phyloP scores from a whole-genome alignment of 495 filamentous ascomycete genomes.

The Xylaria intraflava region DNA sequence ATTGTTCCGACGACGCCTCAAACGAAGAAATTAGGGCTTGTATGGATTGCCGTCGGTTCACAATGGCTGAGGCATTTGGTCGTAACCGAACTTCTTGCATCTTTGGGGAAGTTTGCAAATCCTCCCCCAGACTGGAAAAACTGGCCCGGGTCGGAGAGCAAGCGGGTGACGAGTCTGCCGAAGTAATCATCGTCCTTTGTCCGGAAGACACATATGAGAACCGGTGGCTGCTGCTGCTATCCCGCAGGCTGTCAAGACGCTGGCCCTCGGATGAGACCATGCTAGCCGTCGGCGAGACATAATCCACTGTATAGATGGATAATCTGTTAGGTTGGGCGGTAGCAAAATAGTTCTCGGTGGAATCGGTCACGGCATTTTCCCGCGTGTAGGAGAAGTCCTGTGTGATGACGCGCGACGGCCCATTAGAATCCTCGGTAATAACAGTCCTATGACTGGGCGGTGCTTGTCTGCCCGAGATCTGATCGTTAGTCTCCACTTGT shows the following conservation, averaged over 20 bases:
- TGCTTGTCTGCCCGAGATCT: constrained; percentile 34
- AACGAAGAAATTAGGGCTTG: constrained; percentile 40
- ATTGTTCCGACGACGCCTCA: constrained; percentile 28
- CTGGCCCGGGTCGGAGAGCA: constrained; percentile 44
- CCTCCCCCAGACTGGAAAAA: constrained; percentile 35
- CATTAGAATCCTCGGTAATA: constrained; percentile 45
- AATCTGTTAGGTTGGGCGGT: constrained; percentile 10
- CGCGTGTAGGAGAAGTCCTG: constrained; percentile 29
- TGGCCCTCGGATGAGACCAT: constrained; percentile 43
- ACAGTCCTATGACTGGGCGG: constrained; percentile 46
- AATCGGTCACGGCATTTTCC: constrained; percentile 17
- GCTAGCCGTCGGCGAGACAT: constrained; percentile 43
- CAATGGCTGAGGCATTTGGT: constrained; percentile 48
- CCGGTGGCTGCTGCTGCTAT: constrained; percentile 45
- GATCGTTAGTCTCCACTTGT: constrained; percentile 32
- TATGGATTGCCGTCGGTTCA: constrained; percentile 46
- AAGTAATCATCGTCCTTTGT: constrained; percentile 50
- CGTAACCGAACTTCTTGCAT: constrained; percentile 33
- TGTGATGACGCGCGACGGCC: constrained; percentile 32
- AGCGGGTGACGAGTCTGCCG: constrained; percentile 46
- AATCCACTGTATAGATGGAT: constrained; percentile 27
- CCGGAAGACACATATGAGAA: constrained; percentile 58
- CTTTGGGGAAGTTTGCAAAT: constrained; percentile 19
- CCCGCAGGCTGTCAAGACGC: constrained; percentile 43
- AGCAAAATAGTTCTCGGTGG: constrained; percentile 13